Percentiles rank a stretch among this genome's conserved stretches.
Conservation (phyloP, 768 basidiomycete species). For the Boletus edulis region DNA sequence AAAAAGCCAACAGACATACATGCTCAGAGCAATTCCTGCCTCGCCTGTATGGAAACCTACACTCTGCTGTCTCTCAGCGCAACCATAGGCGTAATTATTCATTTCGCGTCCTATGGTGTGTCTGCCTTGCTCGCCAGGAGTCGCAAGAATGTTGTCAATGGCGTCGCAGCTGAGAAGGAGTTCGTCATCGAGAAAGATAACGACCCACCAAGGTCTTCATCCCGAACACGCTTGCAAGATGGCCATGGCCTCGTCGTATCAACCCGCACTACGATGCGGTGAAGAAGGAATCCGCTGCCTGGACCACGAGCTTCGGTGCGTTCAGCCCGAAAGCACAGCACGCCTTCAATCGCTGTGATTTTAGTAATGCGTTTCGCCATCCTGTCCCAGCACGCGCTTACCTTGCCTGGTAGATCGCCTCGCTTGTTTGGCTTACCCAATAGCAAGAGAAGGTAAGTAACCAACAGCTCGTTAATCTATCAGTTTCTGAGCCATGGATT, state of each 20-base stretch:
- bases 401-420: conserved; percentile 4
- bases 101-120: background rate
- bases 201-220: conserved; percentile 9
- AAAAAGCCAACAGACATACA: background rate
- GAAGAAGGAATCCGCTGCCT: conserved; percentile 10
- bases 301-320: conserved; percentile 7
- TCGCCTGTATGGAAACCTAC: conserved; percentile 4
- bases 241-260: conserved; percentile 17
- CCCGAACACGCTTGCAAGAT: conserved; percentile 14
- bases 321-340: conserved; percentile 13
- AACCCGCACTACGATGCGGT: conserved; percentile 7
- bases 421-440: conserved; percentile 9
- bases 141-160: background rate
- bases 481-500: background rate
- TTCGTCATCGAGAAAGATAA: background rate
- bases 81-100: background rate
- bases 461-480: background rate
- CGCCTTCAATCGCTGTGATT: conserved; percentile 11
- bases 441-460: conserved; percentile 7
- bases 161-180: background rate
- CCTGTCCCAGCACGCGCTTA: background rate
- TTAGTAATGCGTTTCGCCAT: background rate
- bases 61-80: background rate
- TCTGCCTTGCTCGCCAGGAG: background rate
- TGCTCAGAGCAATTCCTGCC: background rate